Base-by-base conservation (phyloP, 1,284 basidiomycete species). In the Sporisorium reilianum region DNA sequence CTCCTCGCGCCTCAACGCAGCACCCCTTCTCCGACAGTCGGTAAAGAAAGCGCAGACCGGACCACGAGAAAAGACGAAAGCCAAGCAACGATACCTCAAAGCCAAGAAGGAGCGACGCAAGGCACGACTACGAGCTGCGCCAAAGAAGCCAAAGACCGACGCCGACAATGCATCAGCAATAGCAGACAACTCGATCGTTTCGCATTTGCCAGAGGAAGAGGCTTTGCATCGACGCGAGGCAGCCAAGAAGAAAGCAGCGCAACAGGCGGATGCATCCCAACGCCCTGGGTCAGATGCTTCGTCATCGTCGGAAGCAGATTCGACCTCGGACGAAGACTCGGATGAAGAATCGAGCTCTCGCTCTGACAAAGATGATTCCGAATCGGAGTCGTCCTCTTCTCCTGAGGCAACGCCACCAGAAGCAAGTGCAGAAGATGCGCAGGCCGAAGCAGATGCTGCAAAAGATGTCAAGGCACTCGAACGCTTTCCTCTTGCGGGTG, bases 91-190 rank as follows among this genome's bases (percentile, higher is more conserved):
- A 28, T 84, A 84, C 48, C 61, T 83, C 23, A 79, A 80, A 18
- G 79, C 77, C 5, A 84, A 84, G 60, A 84, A 84, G 56, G 68
- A 75, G 5, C 59, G 81, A 12, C 67, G 78, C 11, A 84, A 83
- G 53, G 76, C 76, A 1, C 69, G 65, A 26, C 67, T 66, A 28
- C 59, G 67, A 18, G 65, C 78, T n/a, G 66, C 63, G 14, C 77
- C 79, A 1, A 81, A 77, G 53, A 64, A 76, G 49, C 54, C 64
- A 12, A 79, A 78, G 52, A 57, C 59, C 23, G 73, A 77, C n/a
- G 57, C 38, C 20, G 49, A 46, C 23, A 20, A 32, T 3, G 42
- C 52, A 12, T 28, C 61, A 14, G 52, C 55, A 12, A 34, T 40
- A 40, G 55, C 32, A 8, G 74, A 72, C 38, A 50, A 61, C 11